These are phyloP conservation scores for Talaromyces adpressus DNA, from an alignment of 495 filamentous ascomycete genomes.

Conservation along the genomic window DNA sequence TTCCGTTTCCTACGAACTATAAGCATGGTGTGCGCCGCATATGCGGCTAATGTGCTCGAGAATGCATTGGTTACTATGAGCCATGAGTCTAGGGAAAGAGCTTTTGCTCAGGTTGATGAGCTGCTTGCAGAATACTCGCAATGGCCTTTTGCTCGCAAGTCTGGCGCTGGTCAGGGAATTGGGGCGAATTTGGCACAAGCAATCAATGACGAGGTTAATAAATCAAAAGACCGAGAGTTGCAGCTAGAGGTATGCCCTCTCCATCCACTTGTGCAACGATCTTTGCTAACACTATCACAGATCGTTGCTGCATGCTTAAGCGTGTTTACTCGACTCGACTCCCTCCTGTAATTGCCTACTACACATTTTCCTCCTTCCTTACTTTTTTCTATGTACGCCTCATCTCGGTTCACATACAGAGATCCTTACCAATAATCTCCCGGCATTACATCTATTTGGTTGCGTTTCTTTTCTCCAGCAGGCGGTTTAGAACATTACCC, in stretches of 20 bases:
- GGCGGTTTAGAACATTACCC: constrained; percentile 6
- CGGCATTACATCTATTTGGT: background rate
- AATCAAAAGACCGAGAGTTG: constrained; percentile 81
- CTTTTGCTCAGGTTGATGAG: constrained; percentile 96
- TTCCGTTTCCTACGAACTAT: constrained; percentile 89
- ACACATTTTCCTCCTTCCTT: background rate
- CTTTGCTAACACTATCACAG: constrained; percentile 32
- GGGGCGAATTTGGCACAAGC: constrained; percentile 92
- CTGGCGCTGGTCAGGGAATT: constrained; percentile 67
- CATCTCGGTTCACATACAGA: constrained; percentile 1
- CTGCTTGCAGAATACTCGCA: constrained; percentile 92
- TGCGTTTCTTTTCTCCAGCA: constrained; percentile 5
- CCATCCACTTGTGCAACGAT: too few species aligned
- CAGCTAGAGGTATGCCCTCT: constrained; percentile 71
- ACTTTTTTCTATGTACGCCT: background rate
- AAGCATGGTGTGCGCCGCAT: constrained; percentile 94
- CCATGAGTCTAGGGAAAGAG: constrained; percentile 87
- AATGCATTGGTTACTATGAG: constrained; percentile 91
- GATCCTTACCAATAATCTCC: background rate
- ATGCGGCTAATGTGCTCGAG: constrained; percentile 95
- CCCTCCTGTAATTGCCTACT: constrained; percentile 58
- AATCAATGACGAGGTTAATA: constrained; percentile 79
- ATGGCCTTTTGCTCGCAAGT: constrained; percentile 83
- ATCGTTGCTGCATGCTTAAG: constrained; percentile 91
- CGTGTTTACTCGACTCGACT: constrained; percentile 95